Percentiles rank a stretch among this genome's conserved stretches.
phyloP scores from a whole-genome alignment of 345 rosid species.

The Gossypium longicalyx region DNA sequence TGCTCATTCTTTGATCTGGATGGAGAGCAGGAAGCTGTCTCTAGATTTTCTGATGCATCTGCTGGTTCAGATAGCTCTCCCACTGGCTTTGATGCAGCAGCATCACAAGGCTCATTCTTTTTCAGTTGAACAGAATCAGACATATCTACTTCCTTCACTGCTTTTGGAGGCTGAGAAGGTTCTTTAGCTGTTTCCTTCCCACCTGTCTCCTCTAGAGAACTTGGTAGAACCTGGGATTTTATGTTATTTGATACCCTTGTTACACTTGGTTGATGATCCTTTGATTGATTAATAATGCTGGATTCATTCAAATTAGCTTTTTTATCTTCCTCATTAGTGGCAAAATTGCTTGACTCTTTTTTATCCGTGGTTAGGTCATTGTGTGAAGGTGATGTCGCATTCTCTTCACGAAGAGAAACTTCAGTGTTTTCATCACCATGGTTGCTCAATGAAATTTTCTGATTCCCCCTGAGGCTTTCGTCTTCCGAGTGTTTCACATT shows the following conservation, averaged over 20 bases:
- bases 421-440: slow-evolving; percentile 28
- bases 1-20: slow-evolving; percentile 18
- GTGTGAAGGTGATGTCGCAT: slow-evolving; percentile 26
- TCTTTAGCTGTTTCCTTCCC: slow-evolving; percentile 37
- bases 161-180: slow-evolving; percentile 28
- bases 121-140: slow-evolving; percentile 32
- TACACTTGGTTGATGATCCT: slow-evolving; percentile 26
- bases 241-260: slow-evolving; percentile 22
- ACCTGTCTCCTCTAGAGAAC: slow-evolving; percentile 25
- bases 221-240: slow-evolving; percentile 22
- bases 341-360: slow-evolving; percentile 18
- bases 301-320: slow-evolving; percentile 35
- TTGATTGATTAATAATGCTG: slow-evolving; percentile 21
- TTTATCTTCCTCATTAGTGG: slow-evolving; percentile 28
- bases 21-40: slow-evolving; percentile 4
- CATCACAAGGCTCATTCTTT: slow-evolving; percentile 36
- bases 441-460: slow-evolving; percentile 26
- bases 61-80: slow-evolving; percentile 30
- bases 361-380: slow-evolving; percentile 31
- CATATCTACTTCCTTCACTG: slow-evolving; percentile 35
- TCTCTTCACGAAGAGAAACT: slow-evolving; percentile 46
- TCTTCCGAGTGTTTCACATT: slow-evolving; percentile 38
- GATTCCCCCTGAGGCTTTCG: slow-evolving; percentile 34
- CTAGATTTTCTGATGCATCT: slow-evolving; percentile 26
- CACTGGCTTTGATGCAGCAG: slow-evolving; percentile 25